These are phyloP conservation scores for Phialophora verrucosa DNA, from an alignment of 2,329 filamentous ascomycete genomes.

Conservation along the genomic window DNA sequence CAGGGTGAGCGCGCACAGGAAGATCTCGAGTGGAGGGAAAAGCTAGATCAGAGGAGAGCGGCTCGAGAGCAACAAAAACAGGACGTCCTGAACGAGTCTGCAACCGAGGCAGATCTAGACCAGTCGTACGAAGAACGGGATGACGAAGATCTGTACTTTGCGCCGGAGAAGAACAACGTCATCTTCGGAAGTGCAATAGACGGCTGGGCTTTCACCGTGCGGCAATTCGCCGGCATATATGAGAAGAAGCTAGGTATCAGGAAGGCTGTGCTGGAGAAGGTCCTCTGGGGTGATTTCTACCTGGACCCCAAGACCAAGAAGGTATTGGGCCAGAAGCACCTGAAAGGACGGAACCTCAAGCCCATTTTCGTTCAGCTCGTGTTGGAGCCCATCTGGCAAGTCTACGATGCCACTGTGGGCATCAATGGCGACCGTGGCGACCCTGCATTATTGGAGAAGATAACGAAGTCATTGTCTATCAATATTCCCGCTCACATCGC, in stretches of 20 bases:
- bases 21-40: constrained; percentile 92
- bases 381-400: constrained; percentile 93
- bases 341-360: constrained; percentile 89
- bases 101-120: constrained; percentile 52
- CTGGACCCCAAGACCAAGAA: constrained; percentile 97
- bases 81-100: constrained; percentile 39
- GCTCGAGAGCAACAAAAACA: constrained; percentile 62
- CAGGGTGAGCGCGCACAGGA: constrained; percentile 99
- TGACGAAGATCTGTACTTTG: constrained; percentile 97
- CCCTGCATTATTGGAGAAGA: constrained; percentile 82
- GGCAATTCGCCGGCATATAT: constrained; percentile 90
- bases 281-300: constrained; percentile 96
- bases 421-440: constrained; percentile 79
- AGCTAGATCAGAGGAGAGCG: constrained; percentile 80
- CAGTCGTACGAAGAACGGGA: constrained; percentile 83
- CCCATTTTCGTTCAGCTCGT: constrained; percentile 98
- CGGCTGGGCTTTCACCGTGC: constrained; percentile 97
- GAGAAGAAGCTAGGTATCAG: constrained; percentile 98
- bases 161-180: constrained; percentile 97
- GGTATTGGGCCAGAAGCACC: constrained; percentile 84
- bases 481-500: constrained; percentile 83
- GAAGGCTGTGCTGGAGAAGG: constrained; percentile 82
- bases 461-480: constrained; percentile 87
- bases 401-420: constrained; percentile 87
- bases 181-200: constrained; percentile 98